These are phyloP conservation scores for Cyberlindnera bimundalis DNA, from an alignment of 805 yeast genomes.

Conservation along the genomic window DNA sequence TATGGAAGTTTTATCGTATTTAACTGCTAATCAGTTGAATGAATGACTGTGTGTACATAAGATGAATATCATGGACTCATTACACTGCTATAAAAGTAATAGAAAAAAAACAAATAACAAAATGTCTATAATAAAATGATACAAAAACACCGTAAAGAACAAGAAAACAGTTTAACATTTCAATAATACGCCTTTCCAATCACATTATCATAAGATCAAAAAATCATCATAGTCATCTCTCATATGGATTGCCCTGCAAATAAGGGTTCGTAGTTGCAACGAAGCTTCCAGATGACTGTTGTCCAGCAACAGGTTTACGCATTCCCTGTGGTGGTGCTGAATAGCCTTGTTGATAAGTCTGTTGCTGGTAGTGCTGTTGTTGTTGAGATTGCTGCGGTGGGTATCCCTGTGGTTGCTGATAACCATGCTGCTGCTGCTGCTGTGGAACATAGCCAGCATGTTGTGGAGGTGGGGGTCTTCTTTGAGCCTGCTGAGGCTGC, in stretches of 20 bases:
- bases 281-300: conserved; percentile 10
- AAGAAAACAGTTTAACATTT: too few species aligned
- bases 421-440: conserved; percentile 11
- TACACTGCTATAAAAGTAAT: neutral
- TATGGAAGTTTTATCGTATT: conserved; percentile 3
- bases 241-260: conserved; percentile 18
- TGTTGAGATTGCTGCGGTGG: conserved; percentile 1
- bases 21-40: too few species aligned
- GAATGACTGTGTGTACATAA: neutral
- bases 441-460: too few species aligned
- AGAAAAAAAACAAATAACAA: too few species aligned
- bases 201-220: neutral
- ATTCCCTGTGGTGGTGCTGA: conserved; percentile 8
- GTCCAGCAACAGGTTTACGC: conserved; percentile 7
- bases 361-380: conserved; percentile 6
- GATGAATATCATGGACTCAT: too few species aligned
- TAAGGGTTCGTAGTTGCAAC: conserved; percentile 9
- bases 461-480: too few species aligned
- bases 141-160: too few species aligned
- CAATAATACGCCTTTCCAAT: too few species aligned
- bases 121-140: too few species aligned
- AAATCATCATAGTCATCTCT: conserved; percentile 5
- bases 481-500: too few species aligned
- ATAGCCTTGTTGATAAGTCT: conserved; percentile 5
- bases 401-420: conserved; percentile 2